Evolutionary conservation across 768 basidiomycete species (phyloP).

Genomic region (Rhizopogon salebrosus): DNA sequence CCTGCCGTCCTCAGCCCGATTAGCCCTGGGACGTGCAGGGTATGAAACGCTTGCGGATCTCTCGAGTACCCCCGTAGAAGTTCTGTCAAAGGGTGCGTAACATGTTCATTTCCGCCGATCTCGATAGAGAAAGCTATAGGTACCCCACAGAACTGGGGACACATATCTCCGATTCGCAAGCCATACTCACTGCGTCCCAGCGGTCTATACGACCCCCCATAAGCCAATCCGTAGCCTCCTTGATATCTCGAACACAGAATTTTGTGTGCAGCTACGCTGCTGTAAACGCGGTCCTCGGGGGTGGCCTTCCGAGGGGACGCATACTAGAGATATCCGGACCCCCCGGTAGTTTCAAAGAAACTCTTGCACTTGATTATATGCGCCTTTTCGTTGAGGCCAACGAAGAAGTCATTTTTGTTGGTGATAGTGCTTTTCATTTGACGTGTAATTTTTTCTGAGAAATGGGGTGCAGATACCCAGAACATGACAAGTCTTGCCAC

Average conservation of each 20-base stretch:
- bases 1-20: constrained; percentile 41
- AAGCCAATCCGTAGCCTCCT: constrained; percentile 55
- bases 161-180: constrained; percentile 38
- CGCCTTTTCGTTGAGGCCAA: constrained; percentile 40
- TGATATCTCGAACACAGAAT: constrained; percentile 19
- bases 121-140: neutral
- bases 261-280: constrained; percentile 32
- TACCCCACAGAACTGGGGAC: constrained; percentile 44
- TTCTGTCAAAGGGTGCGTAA: constrained; percentile 46
- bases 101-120: neutral
- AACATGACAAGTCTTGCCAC: constrained; percentile 37
- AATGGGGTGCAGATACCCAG: constrained; percentile 37
- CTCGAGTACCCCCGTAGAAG: constrained; percentile 34
- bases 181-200: constrained; percentile 39
- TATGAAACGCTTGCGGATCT: constrained; percentile 58
- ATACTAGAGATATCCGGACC: constrained; percentile 74
- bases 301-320: constrained; percentile 56
- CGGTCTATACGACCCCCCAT: constrained; percentile 26
- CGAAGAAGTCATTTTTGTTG: constrained; percentile 59
- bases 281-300: constrained; percentile 55
- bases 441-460: constrained; percentile 2
- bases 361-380: constrained; percentile 45
- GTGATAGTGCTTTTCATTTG: constrained; percentile 30
- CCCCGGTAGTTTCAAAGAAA: constrained; percentile 65
- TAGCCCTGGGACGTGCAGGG: constrained; percentile 45